Base-by-base conservation (phyloP, 768 basidiomycete species). In the Boletus bicolor region DNA sequence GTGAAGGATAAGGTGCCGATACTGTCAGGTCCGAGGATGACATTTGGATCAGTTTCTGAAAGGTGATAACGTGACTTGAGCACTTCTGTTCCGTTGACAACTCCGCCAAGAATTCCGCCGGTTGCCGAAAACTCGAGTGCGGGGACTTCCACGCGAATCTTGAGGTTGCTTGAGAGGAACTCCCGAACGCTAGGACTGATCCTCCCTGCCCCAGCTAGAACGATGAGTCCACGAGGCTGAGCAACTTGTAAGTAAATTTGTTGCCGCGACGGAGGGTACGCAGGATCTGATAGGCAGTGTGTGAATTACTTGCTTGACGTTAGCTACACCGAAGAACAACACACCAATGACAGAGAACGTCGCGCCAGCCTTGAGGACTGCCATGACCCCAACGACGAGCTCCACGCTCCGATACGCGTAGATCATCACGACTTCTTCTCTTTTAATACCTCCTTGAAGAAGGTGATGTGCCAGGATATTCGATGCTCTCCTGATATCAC, bases 341-440 rank as follows among this genome's bases (percentile, higher is more conserved):
- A 59, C 45, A 95, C 93, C 95, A 44, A 98, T 96, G 57, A 99
- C 97, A 44, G 91, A 95, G 75, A 99, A 98, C 4, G 91, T 94
- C 1, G 91, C 96, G 28, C 97, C 97, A 4, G 90, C 92, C 74
- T 98, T 98, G 59, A 98, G 79, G 36, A 95, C 86, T 24, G 92
- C 97, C 88, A 99, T 91, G 8, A 98, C 93, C 6, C 96, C 95
- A 4, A 98, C 90, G 2, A 97, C 91, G 50, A 99, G 86, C 70
- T 99, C 96, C 45, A 98, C 94, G 62, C 91, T 93, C 35, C 97
- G 84, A 65, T 97, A 87, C 2, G 96, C 96, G 67, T 98, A 99
- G 19, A 99, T 89, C 87, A 96, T 98, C 51, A 98, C 93, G 19
- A 98, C 93, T 60, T 99, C 97, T 66, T 95, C 96, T 35, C 92